phyloP scores from a whole-genome alignment of 345 rosid genomes.

The Populus euphratica region DNA sequence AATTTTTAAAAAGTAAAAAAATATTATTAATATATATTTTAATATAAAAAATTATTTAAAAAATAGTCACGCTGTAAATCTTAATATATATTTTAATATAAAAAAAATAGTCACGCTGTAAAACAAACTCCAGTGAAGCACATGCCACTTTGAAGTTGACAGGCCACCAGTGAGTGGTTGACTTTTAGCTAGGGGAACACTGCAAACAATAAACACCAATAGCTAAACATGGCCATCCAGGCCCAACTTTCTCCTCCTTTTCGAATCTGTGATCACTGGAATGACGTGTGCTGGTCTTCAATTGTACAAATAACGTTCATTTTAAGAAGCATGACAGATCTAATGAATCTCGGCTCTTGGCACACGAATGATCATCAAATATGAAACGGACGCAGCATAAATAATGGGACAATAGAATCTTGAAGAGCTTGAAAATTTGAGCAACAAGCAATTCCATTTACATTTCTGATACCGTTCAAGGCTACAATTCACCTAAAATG shows the following conservation, averaged over 20 bases:
- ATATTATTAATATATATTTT: no score
- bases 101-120: no score
- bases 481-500: neutral
- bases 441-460: neutral
- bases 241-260: neutral
- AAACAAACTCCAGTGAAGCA: no score
- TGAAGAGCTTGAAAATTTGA: neutral
- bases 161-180: neutral
- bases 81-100: no score
- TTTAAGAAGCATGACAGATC: neutral
- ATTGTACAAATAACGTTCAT: neutral
- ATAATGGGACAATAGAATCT: neutral
- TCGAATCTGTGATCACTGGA: neutral
- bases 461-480: neutral
- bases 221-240: neutral
- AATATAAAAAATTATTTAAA: no score
- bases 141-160: neutral
- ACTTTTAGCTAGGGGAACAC: neutral
- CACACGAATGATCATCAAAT: neutral
- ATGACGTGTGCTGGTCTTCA: neutral
- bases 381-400: neutral
- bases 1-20: no score
- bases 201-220: no score
- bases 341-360: neutral
- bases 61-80: no score